Conservation (phyloP, 805 yeast species). For the Scheffersomyces spartinae region DNA sequence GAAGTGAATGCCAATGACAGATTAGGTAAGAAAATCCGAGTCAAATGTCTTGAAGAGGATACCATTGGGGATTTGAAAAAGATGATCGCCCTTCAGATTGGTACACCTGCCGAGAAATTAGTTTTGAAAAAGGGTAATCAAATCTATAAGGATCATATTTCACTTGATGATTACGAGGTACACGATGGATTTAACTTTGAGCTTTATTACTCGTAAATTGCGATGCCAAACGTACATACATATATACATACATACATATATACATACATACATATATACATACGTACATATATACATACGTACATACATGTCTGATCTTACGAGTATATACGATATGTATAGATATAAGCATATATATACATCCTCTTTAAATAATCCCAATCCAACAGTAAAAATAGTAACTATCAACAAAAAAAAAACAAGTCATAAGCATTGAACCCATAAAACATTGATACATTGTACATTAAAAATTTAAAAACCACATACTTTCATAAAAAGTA, state of each 20-base stretch:
- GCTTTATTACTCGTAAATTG: constrained; percentile 52
- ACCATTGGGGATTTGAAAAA: constrained; percentile 84
- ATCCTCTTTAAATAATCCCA: no score
- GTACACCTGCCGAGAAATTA: constrained; percentile 54
- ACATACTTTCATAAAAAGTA: constrained; percentile 41
- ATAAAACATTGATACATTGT: no score
- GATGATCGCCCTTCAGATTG: constrained; percentile 72
- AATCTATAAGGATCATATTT: constrained; percentile 78
- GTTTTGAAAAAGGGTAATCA: constrained; percentile 79
- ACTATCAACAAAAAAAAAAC: background rate
- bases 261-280: no score
- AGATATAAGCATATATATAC: no score
- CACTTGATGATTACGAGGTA: constrained; percentile 88
- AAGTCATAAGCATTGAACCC: background rate
- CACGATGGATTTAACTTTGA: constrained; percentile 85
- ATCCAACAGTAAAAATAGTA: no score
- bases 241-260: no score
- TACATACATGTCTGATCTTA: no score
- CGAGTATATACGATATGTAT: no score
- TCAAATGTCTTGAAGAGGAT: constrained; percentile 80
- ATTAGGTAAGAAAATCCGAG: constrained; percentile 77
- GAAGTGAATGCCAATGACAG: constrained; percentile 38
- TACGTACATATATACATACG: no score
- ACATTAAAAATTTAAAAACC: no score
- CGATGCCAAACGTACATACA: background rate